Base-by-base conservation (phyloP, 75 land plant species). In the Chamaecyparis obtusa region DNA sequence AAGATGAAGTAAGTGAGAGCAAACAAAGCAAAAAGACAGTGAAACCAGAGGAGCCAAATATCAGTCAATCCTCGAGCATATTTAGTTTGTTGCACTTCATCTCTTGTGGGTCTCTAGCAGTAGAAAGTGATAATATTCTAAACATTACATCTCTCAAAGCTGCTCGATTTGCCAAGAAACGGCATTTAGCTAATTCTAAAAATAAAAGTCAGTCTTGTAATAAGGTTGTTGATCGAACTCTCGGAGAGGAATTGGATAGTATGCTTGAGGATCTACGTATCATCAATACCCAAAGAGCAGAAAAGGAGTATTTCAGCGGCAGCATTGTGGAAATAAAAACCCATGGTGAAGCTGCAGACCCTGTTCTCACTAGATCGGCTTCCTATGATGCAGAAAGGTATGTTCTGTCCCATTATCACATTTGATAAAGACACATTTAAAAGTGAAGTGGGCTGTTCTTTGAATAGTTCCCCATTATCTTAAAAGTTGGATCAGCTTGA, bases 261-360 rank as follows among this genome's bases (percentile, higher is more conserved):
- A 91, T 93, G 88, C 89, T 94, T 44, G 93, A 91, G 89, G 91
- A 94, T 67, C 95, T 91, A 7, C 55, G 91, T 86, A 91, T 91
- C 44, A 91, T 88, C 44, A 88, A 88, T 33, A 55, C 82, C 8
- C 90, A 87, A 77, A 15, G 83, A 17, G 94, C 90, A 78, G 95
- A 94, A 36, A 94, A 90, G 85, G 92, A 91, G 94, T 94, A 91
- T 51, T 94, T 94, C 87, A 94, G 95, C 78, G 94, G 95, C 84
- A 94, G 94, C 87, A 92, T 94, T 36, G 92, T 91, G 5, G 93
- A 92, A 85, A 44, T 87, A 0, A 88, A 88, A 85, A 54, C 56
- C 5, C 84, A 85, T 60, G 77, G 56, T 13, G 76, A 81, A 41
- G 55, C 44, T 1, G 77, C 79, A 37, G 88, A 91, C 48, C 90